Base-by-base conservation (phyloP, 208 protist species). In the Acanthamoeba royreba region DNA sequence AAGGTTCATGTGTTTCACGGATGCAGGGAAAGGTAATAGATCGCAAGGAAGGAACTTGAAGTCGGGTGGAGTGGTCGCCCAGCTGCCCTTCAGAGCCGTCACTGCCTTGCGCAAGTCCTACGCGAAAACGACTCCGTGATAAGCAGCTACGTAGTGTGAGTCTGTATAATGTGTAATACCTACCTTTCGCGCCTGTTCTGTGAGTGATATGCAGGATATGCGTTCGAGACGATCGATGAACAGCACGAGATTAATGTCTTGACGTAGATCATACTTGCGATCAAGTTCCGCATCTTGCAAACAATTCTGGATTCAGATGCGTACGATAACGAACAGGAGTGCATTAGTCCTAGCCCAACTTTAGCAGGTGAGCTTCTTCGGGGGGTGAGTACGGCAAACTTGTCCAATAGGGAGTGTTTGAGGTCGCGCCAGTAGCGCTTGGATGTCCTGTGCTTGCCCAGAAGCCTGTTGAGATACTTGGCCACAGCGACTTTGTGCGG, bases 11-110 rank as follows among this genome's bases (percentile, higher is more conserved):
- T 87, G 77, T 35, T 87, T 87, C 15, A 87, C 77, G 11, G 77
- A 87, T 4, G 77, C 49, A n/a, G 46, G 46, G 49, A 87, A 58
- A 52, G 77, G 77, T 17, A 61, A 25, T 45, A 87, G n/a, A 40
- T 87, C 77, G 17, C 42, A 87, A 2, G 49, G 49, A 13, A 87
- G 46, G 77, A 87, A 87, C 43, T 87, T 87, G 77, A 87, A 87
- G 42, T 87, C 49, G 2, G 77, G 77, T 13, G 77, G 77, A 28
- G 19, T 35, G 43, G 4, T 11, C 35, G 35, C n/a, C 77, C 77
- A 87, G 22, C 55, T 40, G 46, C 28, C 43, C 3, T 1, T 35
- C 2, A 55, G 46, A 4, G 1, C 77, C 4, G 46, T 35, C 1
- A 87, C 35, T 19, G 43, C 77, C 5, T 49, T 53, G 2, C 9